A percentile compares a stretch with the other conserved stretches of the same genome.
Evolutionary conservation across 352 stramenopile genomes (phyloP).

Genomic region (Pythium biforme): DNA sequence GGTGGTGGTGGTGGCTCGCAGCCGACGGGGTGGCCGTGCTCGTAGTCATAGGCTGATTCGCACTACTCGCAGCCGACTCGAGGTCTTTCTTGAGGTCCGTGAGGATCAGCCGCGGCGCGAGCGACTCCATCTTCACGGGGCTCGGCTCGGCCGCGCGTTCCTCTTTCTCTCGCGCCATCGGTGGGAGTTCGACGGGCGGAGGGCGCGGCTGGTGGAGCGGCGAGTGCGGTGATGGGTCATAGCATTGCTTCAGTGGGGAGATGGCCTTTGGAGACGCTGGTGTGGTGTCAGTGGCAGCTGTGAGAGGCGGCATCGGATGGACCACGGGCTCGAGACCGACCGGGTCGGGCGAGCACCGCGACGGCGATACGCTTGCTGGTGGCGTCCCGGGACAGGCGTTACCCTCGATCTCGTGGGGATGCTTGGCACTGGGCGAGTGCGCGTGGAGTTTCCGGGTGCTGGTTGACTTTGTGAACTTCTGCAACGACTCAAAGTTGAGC

Average conservation of each 20-base stretch:
- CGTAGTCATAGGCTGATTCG: background rate
- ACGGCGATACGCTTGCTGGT: background rate
- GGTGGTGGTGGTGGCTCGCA: background rate
- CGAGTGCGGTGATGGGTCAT: slow-evolving; percentile 1
- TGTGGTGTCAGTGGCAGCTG: background rate
- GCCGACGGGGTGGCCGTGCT: background rate
- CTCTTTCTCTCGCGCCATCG: slow-evolving; percentile 17
- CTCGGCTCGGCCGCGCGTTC: slow-evolving; percentile 13
- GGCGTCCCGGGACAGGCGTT: background rate
- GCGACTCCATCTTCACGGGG: slow-evolving; percentile 14
- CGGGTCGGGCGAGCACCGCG: slow-evolving; percentile 1
- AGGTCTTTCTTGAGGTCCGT: slow-evolving; percentile 8
- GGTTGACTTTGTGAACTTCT: slow-evolving; percentile 34
- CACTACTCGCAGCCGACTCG: background rate
- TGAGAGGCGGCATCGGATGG: background rate
- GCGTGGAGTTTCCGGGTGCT: slow-evolving; percentile 13
- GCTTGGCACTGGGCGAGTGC: background rate
- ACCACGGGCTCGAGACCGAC: slow-evolving; percentile 1
- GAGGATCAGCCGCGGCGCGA: slow-evolving; percentile 2
- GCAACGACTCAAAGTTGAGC: slow-evolving; percentile 69
- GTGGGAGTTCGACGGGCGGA: slow-evolving; percentile 14
- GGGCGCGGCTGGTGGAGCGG: slow-evolving; percentile 6
- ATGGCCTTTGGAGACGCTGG: background rate
- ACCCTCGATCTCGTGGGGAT: background rate
- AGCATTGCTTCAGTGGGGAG: slow-evolving; percentile 10